Evolutionary conservation across 805 yeast species (phyloP), one percentile per base, ranked within the genome.

Genomic region (Danielia oregonensis): DNA sequence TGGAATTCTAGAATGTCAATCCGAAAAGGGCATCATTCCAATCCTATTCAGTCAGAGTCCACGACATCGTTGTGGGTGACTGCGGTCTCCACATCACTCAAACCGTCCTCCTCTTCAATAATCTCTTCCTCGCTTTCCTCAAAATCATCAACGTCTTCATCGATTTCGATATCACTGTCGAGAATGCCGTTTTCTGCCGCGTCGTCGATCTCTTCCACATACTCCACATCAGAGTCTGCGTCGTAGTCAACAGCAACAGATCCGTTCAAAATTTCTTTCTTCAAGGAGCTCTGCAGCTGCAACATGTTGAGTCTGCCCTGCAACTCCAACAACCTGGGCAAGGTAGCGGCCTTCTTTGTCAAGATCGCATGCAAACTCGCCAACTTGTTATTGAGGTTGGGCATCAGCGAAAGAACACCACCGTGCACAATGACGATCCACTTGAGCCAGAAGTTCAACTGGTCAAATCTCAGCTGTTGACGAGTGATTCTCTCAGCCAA

Each of bases 161-260:
- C 29, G 24, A 30, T 34, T 11, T 22, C 28, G 18, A 39, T 43
- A 11, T 37, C 43, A 6, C 41, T 35, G n/a, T 40, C 52, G 25
- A 46, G 32, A 4, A 40, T 18, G n/a, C 49, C 49, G 3, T 38
- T 25, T 28, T 44, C 46, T 24, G 33, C 40, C n/a, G 74, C 74
- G 43, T 73, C 79, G 49, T 76, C 82, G 17, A 82, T 54, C 47
- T 81, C 89, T 57, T 82, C 91, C 16, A 77, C 64, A 49, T 81
- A 82, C 46, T 82, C 89, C n/a, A 82, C 82, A 33, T 72, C 79
- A 33, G 67, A 58, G 38, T 72, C 76, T 2, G 46, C 53, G 6
- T 56, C 57, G n/a, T 46, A 54, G n/a, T 51, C 56, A 15, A 50
- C 51, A 8, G 30, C 18, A 6, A 44, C 46, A 4, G 48, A 55